Percentiles rank a stretch among this genome's conserved stretches.
phyloP scores from a whole-genome alignment of 2,329 filamentous ascomycete species.

The Nemania sp. region DNA sequence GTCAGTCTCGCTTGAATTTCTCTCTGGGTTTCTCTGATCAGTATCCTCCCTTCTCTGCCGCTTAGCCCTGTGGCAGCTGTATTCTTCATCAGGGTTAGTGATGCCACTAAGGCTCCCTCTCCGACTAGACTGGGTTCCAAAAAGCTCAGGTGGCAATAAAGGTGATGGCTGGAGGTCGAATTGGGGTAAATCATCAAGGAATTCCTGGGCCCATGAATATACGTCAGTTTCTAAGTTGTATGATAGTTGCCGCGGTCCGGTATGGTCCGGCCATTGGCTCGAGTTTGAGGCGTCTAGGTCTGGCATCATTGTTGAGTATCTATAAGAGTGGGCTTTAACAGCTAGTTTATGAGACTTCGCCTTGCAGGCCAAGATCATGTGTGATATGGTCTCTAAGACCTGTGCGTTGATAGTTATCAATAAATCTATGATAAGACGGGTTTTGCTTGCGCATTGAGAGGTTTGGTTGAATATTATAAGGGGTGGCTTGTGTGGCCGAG shows the following conservation, averaged over 20 bases:
- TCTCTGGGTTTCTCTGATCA: not conserved
- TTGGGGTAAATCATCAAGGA: too few species aligned
- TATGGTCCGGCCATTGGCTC: conserved; percentile 14
- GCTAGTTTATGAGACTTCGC: not conserved
- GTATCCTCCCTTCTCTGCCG: not conserved
- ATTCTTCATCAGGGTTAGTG: not conserved
- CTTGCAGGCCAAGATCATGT: not conserved
- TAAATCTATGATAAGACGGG: not conserved
- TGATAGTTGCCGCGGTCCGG: not conserved
- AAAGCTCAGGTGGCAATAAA: not conserved
- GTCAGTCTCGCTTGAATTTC: not conserved
- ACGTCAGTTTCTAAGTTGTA: not conserved
- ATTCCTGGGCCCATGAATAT: not conserved
- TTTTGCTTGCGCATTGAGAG: not conserved
- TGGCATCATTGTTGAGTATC: conserved; percentile 7
- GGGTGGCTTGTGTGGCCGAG: conserved; percentile 33
- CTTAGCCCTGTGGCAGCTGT: conserved; percentile 1
- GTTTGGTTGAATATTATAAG: not conserved
- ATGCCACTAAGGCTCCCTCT: not conserved
- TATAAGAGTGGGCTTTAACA: not conserved
- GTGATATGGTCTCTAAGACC: not conserved
- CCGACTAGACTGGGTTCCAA: not conserved
- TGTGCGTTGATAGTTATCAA: not conserved
- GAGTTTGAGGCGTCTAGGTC: not conserved
- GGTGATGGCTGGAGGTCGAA: too few species aligned